Percentiles rank a stretch among this genome's conserved stretches.
Evolutionary conservation across 345 rosid genomes (phyloP).

Genomic region (Adansonia digitata): DNA sequence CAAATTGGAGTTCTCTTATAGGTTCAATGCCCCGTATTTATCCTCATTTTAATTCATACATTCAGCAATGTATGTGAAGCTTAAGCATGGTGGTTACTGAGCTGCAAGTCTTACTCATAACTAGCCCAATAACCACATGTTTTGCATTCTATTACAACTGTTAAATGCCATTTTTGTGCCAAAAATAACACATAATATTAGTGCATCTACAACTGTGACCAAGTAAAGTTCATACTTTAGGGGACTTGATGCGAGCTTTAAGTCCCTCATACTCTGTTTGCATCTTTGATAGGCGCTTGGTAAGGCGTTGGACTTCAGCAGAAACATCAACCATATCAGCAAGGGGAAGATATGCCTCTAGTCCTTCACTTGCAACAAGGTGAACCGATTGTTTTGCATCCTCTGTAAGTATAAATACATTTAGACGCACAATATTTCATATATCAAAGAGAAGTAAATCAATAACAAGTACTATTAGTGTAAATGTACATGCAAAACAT

Average conservation of each 20-base stretch:
- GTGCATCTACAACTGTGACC: neutral
- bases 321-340: constrained; percentile 91
- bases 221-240: constrained; percentile 46
- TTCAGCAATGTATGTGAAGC: neutral
- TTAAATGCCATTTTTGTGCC: neutral
- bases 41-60: neutral
- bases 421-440: neutral
- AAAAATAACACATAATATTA: neutral
- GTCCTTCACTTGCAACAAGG: constrained; percentile 91
- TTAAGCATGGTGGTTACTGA: neutral
- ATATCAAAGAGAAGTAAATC: neutral
- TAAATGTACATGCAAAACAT: neutral
- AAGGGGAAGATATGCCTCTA: constrained; percentile 95
- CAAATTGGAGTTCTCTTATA: neutral
- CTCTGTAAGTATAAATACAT: constrained; percentile 34
- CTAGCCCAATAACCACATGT: neutral
- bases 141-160: neutral
- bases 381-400: constrained; percentile 82
- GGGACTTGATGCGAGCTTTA: constrained; percentile 68
- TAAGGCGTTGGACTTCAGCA: constrained; percentile 80
- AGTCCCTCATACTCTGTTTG: constrained; percentile 74
- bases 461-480: neutral
- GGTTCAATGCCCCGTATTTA: neutral
- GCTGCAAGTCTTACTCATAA: neutral
- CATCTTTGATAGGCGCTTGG: constrained; percentile 88